phyloP scores from a whole-genome alignment of 2,329 filamentous ascomycete genomes.

The Fusarium longipes region DNA sequence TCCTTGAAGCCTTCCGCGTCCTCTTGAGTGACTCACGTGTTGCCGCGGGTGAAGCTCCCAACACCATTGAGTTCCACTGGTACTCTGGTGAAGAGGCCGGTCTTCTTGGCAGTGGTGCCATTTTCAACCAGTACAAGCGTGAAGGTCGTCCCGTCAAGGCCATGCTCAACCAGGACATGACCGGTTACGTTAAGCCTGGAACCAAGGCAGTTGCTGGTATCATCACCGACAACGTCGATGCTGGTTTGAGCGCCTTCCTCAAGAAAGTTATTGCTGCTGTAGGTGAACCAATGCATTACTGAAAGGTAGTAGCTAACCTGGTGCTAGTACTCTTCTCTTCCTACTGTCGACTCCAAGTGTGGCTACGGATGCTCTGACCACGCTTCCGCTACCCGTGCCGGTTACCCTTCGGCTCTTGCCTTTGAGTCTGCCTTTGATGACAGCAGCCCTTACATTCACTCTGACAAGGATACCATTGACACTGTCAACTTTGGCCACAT shows the following conservation, averaged over 20 bases:
- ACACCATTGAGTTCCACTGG: slow-evolving; percentile 89
- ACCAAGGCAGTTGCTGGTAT: slow-evolving; percentile 51
- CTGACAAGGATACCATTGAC: slow-evolving; percentile 76
- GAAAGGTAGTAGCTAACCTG: not conserved
- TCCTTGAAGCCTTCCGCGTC: slow-evolving; percentile 80
- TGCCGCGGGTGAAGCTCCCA: slow-evolving; percentile 68
- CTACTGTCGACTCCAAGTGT: slow-evolving; percentile 61
- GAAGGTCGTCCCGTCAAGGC: slow-evolving; percentile 52
- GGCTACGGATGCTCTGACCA: slow-evolving; percentile 69
- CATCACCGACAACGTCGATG: slow-evolving; percentile 55
- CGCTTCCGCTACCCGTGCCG: slow-evolving; percentile 73
- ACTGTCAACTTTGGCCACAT: slow-evolving; percentile 75
- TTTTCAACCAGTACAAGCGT: slow-evolving; percentile 54
- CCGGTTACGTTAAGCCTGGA: slow-evolving; percentile 52
- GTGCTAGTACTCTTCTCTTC: slow-evolving; percentile 50
- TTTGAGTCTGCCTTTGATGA: slow-evolving; percentile 70
- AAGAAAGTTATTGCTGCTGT: slow-evolving; percentile 51
- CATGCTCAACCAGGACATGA: slow-evolving; percentile 60
- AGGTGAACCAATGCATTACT: not conserved
- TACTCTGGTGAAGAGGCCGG: slow-evolving; percentile 86
- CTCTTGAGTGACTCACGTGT: slow-evolving; percentile 73
- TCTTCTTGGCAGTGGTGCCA: slow-evolving; percentile 75
- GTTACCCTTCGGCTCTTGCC: slow-evolving; percentile 73
- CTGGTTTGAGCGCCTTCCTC: slow-evolving; percentile 52
- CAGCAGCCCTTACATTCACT: slow-evolving; percentile 78